Evolutionary conservation across 2,329 filamentous ascomycete genomes (phyloP).

Genomic region (Clonostachys byssicola): DNA sequence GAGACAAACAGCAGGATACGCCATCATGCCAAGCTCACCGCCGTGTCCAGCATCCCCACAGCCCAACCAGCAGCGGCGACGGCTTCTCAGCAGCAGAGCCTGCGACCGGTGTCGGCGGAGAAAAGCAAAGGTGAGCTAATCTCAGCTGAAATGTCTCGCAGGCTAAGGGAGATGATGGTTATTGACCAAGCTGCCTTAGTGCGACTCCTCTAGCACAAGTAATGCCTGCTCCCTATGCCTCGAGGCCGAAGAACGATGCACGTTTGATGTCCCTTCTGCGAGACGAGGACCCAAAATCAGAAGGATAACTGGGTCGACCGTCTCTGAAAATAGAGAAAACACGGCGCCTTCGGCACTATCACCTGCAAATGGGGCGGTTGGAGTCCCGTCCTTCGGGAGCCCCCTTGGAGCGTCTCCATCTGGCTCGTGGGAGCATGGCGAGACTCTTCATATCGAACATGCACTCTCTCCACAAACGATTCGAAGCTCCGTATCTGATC

Average conservation of each 20-base stretch:
- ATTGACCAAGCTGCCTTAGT: constrained; percentile 1
- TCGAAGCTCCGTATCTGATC: constrained; percentile 8
- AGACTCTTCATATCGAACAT: constrained; percentile 4
- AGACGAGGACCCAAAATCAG: constrained; percentile 30
- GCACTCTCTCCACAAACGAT: constrained; percentile 14
- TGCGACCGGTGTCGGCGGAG: constrained; percentile 28
- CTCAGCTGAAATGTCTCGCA: background rate
- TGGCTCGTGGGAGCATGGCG: background rate
- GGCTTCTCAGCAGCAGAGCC: constrained; percentile 16
- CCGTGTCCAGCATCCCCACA: too few species aligned
- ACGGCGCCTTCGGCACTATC: too few species aligned
- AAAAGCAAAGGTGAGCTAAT: constrained; percentile 23
- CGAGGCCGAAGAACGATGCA: constrained; percentile 22
- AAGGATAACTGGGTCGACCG: constrained; percentile 1
- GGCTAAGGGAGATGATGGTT: constrained; percentile 4
- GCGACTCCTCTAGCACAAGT: background rate
- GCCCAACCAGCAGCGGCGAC: constrained; percentile 2
- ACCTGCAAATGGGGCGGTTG: constrained; percentile 3
- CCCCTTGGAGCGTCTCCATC: background rate
- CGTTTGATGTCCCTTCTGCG: constrained; percentile 28
- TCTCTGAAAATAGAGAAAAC: too few species aligned
- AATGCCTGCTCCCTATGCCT: constrained; percentile 22
- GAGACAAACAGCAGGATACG: background rate
- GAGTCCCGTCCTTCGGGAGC: constrained; percentile 9
- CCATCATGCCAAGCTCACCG: too few species aligned